These are phyloP conservation scores for Conringia planisiliqua DNA, from an alignment of 345 rosid species.

Conservation along the genomic window DNA sequence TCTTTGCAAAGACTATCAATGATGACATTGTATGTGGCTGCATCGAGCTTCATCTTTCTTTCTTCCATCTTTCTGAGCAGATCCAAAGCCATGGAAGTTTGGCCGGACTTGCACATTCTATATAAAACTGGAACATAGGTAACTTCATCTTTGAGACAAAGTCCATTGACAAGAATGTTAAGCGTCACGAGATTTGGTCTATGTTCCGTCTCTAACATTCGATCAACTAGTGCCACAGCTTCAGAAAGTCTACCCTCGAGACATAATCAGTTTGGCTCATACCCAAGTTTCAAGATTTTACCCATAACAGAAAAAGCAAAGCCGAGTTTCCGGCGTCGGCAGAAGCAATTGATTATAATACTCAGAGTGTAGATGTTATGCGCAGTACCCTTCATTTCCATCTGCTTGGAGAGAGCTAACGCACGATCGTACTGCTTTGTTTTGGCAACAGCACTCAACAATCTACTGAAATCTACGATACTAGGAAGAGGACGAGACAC, in stretches of 20 bases:
- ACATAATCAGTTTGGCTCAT: too few species aligned
- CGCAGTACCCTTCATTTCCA: not conserved
- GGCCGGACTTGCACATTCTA: too few species aligned
- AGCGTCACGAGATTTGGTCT: not conserved
- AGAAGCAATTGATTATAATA: not conserved
- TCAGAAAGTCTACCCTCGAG: too few species aligned
- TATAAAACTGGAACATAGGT: too few species aligned
- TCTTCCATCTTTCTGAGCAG: not conserved
- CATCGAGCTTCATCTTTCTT: not conserved
- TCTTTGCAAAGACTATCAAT: constrained; percentile 13
- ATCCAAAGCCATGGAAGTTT: too few species aligned
- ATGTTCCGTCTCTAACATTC: not conserved
- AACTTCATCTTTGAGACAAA: not conserved
- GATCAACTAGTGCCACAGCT: too few species aligned
- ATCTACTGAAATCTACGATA: not conserved
- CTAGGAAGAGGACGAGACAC: not conserved
- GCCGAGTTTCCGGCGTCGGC: not conserved
- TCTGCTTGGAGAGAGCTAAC: not conserved
- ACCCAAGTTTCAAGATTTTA: too few species aligned
- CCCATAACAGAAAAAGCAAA: not conserved
- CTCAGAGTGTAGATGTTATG: not conserved
- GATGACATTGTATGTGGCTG: constrained; percentile 13
- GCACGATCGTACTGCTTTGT: not conserved
- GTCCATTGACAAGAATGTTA: not conserved
- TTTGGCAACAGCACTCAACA: not conserved